Percentiles rank a stretch among this genome's conserved stretches.
Evolutionary conservation across 129 eudicot genomes (phyloP).

Genomic region (Calendula officinalis): DNA sequence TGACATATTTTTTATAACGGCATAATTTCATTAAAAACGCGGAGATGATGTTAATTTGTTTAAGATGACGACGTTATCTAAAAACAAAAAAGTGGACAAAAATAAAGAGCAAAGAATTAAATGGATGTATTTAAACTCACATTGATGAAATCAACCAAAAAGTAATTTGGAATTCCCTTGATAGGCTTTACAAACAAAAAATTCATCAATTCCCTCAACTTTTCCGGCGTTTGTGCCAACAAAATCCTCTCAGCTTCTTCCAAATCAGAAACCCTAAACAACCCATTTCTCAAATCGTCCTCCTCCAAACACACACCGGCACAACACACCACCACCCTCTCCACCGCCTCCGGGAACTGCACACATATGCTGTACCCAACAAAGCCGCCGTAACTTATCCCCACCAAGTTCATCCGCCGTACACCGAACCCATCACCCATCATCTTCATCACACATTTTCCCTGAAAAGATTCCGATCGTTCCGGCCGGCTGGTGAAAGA

Average conservation of each 20-base stretch:
- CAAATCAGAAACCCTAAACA: conserved; percentile 65
- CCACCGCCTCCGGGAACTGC: conserved; percentile 71
- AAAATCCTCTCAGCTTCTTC: conserved; percentile 64
- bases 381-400: conserved; percentile 84
- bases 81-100: neutral
- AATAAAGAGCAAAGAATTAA: neutral
- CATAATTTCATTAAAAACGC: no score
- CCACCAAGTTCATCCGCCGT: conserved; percentile 56
- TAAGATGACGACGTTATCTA: no score
- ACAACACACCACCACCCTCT: conserved; percentile 60
- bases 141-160: conserved; percentile 58
- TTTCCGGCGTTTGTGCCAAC: conserved; percentile 75
- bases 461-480: conserved; percentile 62
- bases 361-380: conserved; percentile 71
- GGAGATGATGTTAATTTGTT: no score
- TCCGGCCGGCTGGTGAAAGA: conserved; percentile 49
- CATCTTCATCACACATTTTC: conserved; percentile 56
- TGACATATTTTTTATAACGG: no score
- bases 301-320: conserved; percentile 77
- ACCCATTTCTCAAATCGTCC: conserved; percentile 60
- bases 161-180: conserved; percentile 59
- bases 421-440: conserved; percentile 54
- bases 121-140: conserved; percentile 34
- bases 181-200: conserved; percentile 64
- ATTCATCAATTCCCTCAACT: conserved; percentile 58